phyloP scores from a whole-genome alignment of 2,329 filamentous ascomycete genomes.

The Aspergillus arachidicola region DNA sequence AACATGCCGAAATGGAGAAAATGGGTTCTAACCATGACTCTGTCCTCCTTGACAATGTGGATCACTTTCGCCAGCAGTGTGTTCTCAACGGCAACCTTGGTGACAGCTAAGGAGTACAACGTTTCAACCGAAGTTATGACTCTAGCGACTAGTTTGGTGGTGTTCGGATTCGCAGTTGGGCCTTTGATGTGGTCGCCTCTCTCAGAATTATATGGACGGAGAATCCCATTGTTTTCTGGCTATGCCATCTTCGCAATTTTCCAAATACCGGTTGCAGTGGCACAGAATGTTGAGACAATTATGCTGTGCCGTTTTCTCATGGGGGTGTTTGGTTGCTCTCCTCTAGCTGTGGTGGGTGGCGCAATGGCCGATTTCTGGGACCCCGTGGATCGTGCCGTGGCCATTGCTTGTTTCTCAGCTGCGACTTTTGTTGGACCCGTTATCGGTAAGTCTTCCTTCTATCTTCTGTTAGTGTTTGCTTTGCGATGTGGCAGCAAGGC shows the following conservation, averaged over 20 bases:
- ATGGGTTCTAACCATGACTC: conserved; percentile 41
- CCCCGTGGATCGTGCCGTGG: conserved; percentile 50
- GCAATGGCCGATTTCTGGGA: conserved; percentile 53
- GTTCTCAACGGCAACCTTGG: conserved; percentile 46
- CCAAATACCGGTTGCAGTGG: conserved; percentile 58
- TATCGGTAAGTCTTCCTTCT: conserved; percentile 31
- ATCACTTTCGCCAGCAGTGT: conserved; percentile 52
- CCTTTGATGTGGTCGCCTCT: conserved; percentile 52
- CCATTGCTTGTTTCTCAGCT: conserved; percentile 46
- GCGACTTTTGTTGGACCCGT: conserved; percentile 55
- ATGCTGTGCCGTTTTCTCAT: conserved; percentile 58
- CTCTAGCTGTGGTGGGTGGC: conserved; percentile 55
- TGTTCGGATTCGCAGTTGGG: conserved; percentile 57
- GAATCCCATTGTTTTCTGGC: conserved; percentile 52
- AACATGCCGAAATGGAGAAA: conserved; percentile 37
- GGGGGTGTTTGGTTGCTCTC: conserved; percentile 55
- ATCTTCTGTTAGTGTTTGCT: not conserved
- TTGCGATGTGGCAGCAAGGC: not conserved
- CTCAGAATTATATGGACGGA: conserved; percentile 55
- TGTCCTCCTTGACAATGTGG: conserved; percentile 42
- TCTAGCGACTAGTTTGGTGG: conserved; percentile 46
- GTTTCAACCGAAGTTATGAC: conserved; percentile 45
- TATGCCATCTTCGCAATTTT: conserved; percentile 55
- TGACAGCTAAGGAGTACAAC: conserved; percentile 46
- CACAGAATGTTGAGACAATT: conserved; percentile 57